Conservation (phyloP, 768 basidiomycete species). For the Agaricus subrufescens region DNA sequence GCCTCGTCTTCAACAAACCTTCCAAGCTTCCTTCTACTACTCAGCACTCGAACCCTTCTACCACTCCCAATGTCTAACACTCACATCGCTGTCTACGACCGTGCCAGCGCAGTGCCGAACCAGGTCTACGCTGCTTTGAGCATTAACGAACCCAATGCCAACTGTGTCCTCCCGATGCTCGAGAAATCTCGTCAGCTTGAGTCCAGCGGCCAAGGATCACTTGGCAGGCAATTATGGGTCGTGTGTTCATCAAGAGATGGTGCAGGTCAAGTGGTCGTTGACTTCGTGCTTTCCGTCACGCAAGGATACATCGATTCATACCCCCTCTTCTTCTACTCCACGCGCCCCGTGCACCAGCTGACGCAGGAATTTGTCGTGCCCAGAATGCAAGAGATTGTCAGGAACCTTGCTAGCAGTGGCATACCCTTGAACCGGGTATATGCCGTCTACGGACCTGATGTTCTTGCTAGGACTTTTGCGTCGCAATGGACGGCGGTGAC, state of each 20-base stretch:
- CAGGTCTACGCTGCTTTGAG: constrained; percentile 32
- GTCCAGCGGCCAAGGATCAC: constrained; percentile 9
- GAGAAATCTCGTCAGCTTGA: constrained; percentile 21
- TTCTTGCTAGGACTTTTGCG: constrained; percentile 42
- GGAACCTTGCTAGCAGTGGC: constrained; percentile 25
- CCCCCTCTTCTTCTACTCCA: constrained; percentile 61
- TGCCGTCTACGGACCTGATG: constrained; percentile 58
- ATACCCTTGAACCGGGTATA: constrained; percentile 45
- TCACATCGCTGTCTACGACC: constrained; percentile 17
- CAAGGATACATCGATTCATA: constrained; percentile 51
- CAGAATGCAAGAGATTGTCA: constrained; percentile 38
- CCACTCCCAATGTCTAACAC: background rate
- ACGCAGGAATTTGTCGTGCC: constrained; percentile 27
- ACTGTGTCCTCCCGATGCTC: constrained; percentile 35
- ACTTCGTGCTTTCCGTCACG: constrained; percentile 59
- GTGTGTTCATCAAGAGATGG: background rate
- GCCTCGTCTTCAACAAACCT: background rate
- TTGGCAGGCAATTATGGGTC: constrained; percentile 2
- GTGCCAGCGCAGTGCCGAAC: constrained; percentile 30
- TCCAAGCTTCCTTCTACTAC: background rate
- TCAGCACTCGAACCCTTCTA: background rate
- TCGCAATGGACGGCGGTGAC: constrained; percentile 44
- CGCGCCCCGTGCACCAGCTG: constrained; percentile 35
- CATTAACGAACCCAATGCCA: constrained; percentile 32
- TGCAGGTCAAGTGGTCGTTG: constrained; percentile 22